phyloP scores from a whole-genome alignment of 768 basidiomycete species.

The Suillus brevipes region DNA sequence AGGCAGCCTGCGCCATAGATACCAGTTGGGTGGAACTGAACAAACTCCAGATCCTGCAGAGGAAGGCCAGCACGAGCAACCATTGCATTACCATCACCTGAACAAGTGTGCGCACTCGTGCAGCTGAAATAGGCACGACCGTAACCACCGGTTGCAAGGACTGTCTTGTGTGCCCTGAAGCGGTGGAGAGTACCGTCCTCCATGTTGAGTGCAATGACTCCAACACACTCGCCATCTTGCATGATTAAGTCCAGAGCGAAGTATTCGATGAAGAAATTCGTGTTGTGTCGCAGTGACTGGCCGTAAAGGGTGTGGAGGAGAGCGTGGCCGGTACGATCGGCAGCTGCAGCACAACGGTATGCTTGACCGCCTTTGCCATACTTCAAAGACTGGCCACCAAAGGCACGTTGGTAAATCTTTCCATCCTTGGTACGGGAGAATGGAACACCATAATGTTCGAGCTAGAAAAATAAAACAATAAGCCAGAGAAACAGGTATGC shows the following conservation, averaged over 20 bases:
- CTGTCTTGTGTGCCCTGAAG: slow-evolving; percentile 98
- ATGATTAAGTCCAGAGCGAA: slow-evolving; percentile 99
- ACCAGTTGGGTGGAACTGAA: slow-evolving; percentile 99
- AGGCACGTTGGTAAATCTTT: slow-evolving; percentile 99
- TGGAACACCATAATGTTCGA: slow-evolving; percentile 98
- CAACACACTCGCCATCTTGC: slow-evolving; percentile 98
- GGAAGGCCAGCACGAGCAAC: slow-evolving; percentile 95
- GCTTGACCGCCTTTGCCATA: slow-evolving; percentile 99
- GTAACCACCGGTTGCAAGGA: slow-evolving; percentile 97
- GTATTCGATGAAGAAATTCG: slow-evolving; percentile 99
- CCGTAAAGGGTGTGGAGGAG: slow-evolving; percentile 98
- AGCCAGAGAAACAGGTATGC: neutral
- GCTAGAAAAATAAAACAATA: slow-evolving; percentile 46
- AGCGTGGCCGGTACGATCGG: slow-evolving; percentile 98
- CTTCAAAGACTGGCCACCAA: slow-evolving; percentile 96
- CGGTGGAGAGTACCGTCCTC: slow-evolving; percentile 99
- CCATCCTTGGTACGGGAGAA: slow-evolving; percentile 99
- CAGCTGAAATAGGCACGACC: slow-evolving; percentile 98
- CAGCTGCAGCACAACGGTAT: slow-evolving; percentile 97
- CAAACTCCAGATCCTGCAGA: slow-evolving; percentile 96
- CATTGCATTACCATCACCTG: slow-evolving; percentile 99
- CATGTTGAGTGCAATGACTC: slow-evolving; percentile 99
- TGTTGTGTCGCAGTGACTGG: slow-evolving; percentile 97
- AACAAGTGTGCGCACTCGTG: slow-evolving; percentile 98
- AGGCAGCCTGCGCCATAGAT: slow-evolving; percentile 99